A percentile compares a stretch with the other conserved stretches of the same genome.
phyloP scores from a whole-genome alignment of 371 early-diverging fungal genomes.

The Mucor sp. region DNA sequence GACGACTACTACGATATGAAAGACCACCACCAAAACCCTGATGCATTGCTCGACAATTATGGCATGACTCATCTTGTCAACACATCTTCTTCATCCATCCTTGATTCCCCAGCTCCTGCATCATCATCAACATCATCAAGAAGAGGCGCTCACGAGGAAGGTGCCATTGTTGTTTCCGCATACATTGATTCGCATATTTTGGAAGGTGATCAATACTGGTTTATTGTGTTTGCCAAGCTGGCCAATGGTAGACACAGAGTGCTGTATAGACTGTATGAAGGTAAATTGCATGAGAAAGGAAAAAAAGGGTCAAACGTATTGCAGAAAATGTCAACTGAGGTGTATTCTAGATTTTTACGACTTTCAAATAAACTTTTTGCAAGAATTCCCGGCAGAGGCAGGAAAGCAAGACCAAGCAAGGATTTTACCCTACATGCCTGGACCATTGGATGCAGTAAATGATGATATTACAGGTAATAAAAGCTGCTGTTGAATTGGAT shows the following conservation, averaged over 20 bases:
- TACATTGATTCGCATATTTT: conserved; percentile 38
- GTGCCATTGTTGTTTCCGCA: conserved; percentile 43
- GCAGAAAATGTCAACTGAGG: not conserved
- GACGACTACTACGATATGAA: conserved; percentile 22
- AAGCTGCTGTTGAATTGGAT: not conserved
- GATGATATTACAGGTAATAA: conserved; percentile 56
- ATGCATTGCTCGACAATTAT: conserved; percentile 16
- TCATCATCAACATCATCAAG: conserved; percentile 1
- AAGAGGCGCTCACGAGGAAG: not conserved
- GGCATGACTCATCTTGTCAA: conserved; percentile 24
- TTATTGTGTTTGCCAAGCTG: conserved; percentile 65
- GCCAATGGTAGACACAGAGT: conserved; percentile 55
- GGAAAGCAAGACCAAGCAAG: conserved; percentile 68
- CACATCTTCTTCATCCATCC: conserved; percentile 4
- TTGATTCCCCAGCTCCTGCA: conserved; percentile 15
- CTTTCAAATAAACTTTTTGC: conserved; percentile 78
- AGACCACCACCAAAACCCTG: conserved; percentile 6
- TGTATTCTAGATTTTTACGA: conserved; percentile 67
- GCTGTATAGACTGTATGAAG: conserved; percentile 73
- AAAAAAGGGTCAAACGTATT: not conserved
- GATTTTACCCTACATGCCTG: conserved; percentile 80
- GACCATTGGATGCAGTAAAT: conserved; percentile 59
- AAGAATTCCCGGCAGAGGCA: conserved; percentile 73
- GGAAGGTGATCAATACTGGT: conserved; percentile 71
- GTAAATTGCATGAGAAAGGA: not conserved